Conservation (phyloP, 176 grass and related monocot species). For the Phoenix roebelenii region DNA sequence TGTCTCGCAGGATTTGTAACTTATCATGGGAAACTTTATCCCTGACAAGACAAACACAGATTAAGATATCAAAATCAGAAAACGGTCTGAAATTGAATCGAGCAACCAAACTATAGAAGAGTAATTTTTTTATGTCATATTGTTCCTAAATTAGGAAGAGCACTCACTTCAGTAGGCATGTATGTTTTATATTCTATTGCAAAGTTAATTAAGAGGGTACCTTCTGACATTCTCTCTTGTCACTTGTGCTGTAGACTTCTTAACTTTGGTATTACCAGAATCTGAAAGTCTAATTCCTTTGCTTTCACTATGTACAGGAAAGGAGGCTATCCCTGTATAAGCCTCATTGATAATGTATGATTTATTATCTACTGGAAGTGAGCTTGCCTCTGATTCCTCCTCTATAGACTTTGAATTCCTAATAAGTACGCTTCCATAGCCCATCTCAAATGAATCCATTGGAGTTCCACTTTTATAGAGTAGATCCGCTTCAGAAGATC, state of each 20-base stretch:
- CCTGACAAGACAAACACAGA: conserved; percentile 21
- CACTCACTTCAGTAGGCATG: no score
- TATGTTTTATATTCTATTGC: no score
- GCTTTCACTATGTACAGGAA: conserved; percentile 39
- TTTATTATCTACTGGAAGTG: conserved; percentile 63
- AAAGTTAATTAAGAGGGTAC: conserved; percentile 17
- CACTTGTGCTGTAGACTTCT: conserved; percentile 16
- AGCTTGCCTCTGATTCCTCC: conserved; percentile 93
- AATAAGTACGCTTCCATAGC: conserved; percentile 81
- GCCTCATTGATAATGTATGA: conserved; percentile 46
- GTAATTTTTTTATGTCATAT: no score
- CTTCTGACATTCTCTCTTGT: conserved; percentile 29
- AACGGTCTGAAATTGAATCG: no score
- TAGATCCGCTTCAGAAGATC: conserved; percentile 64
- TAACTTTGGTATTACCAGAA: conserved; percentile 13
- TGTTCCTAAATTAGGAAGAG: no score
- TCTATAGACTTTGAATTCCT: conserved; percentile 62
- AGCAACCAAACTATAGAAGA: no score
- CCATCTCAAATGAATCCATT: conserved; percentile 66
- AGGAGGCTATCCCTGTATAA: conserved; percentile 31
- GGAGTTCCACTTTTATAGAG: conserved; percentile 63
- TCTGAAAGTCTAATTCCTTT: conserved; percentile 27
- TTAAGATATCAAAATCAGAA: no score
- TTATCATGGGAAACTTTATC: conserved; percentile 33
- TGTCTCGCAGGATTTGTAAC: conserved; percentile 31